Base-by-base conservation (phyloP, 78 protist species). In the Reticulomyxa filosa region DNA sequence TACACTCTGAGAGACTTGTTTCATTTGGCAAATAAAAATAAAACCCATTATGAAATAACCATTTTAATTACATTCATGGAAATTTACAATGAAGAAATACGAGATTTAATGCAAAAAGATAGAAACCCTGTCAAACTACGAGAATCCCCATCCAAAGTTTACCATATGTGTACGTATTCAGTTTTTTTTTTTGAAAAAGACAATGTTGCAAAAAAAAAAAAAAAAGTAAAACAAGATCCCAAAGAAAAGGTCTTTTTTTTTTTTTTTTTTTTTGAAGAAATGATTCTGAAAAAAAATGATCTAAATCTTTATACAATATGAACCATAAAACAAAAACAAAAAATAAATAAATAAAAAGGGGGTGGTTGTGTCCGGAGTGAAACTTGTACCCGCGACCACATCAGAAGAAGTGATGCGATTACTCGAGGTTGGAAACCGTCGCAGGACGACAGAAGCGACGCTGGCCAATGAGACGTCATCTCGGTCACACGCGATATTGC, bases 401-500 rank as follows among this genome's bases (percentile, higher is more conserved):
- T 25, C 20, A 17, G 68, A 3, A 0, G 39, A 51, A 17, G 52
- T 77, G 38, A 20, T 50, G 2, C 37, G 8, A 10, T 11, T 57
- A 11, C 35, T 77, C 20, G 23, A n/a, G 22, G 29, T 0, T 10
- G 82, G 82, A 25, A 72, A 66, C 59, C 0, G 2, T 2, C 63
- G 5, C 7, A 61, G 72, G 46, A 11, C 55, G 17, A 64, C 55
- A 35, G 66, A 70, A 1, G 11, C 57, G 56, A 70, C 75, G 22
- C 30, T 3, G n/a, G 38, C 5, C 17, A 70, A 70, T 32, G 69
- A 0, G 17, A 59, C 46, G 5, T 70, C 75, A 50, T 70, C 75
- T 53, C 73, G 75, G 11, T 70, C 75, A 34, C 75, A 70, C 55
- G 75, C 75, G 4, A 20, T 70, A 17, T 57, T 70, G 59, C 71